Conservation (phyloP, 257 asterid genomes). For the Oldenlandia corymbosa region DNA sequence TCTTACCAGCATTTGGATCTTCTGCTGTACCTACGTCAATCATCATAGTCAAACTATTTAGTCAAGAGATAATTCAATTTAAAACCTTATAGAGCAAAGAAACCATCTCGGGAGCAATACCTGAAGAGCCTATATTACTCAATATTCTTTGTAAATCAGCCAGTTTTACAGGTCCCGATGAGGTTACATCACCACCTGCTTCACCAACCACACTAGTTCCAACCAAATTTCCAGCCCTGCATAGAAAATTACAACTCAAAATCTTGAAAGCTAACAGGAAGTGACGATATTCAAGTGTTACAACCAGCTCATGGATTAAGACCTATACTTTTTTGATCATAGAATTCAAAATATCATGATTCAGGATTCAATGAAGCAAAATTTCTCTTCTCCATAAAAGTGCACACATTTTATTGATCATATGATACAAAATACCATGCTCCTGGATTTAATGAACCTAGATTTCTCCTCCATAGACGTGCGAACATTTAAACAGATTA, state of each 20-base stretch:
- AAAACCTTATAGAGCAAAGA: constrained; percentile 13
- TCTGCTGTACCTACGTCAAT: constrained; percentile 42
- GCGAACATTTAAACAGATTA: too few species aligned
- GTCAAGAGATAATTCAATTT: constrained; percentile 17
- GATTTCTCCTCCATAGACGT: too few species aligned
- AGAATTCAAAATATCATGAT: background rate
- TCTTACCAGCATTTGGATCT: constrained; percentile 90
- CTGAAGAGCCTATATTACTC: constrained; percentile 76
- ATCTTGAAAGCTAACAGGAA: background rate
- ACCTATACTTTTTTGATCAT: too few species aligned
- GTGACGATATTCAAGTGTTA: background rate
- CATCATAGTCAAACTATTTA: constrained; percentile 17
- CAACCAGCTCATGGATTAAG: too few species aligned
- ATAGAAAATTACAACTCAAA: constrained; percentile 3
- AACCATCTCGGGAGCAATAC: constrained; percentile 25
- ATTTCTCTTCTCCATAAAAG: background rate
- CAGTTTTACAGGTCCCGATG: constrained; percentile 90
- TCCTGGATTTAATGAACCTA: too few species aligned
- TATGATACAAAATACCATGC: too few species aligned
- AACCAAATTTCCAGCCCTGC: constrained; percentile 83
- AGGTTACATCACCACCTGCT: constrained; percentile 74
- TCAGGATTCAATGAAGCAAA: background rate
- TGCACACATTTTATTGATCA: too few species aligned
- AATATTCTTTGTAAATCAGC: constrained; percentile 87
- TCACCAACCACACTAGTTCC: constrained; percentile 74